Percentiles rank a stretch among this genome's conserved stretches.
Evolutionary conservation across 2,329 filamentous ascomycete species (phyloP).

Genomic region (Fusarium drepaniforme): DNA sequence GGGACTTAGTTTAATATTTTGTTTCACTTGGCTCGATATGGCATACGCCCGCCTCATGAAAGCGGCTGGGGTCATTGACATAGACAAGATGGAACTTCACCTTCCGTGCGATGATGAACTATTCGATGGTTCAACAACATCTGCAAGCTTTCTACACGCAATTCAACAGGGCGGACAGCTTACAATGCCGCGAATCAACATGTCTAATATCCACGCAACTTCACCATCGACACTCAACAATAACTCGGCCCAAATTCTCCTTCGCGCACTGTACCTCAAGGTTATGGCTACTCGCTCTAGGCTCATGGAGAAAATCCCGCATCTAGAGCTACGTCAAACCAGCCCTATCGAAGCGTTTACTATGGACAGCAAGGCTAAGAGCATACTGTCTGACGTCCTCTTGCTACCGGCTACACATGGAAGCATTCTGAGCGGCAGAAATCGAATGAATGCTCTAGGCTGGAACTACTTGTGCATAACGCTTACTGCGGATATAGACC

Average conservation of each 20-base stretch:
- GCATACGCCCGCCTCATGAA: slow-evolving; percentile 17
- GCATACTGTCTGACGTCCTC: slow-evolving; percentile 3
- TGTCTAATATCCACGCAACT: not conserved
- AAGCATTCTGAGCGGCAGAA: not conserved
- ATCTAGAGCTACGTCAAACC: no score
- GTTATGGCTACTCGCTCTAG: slow-evolving; percentile 2
- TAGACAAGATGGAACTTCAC: slow-evolving; percentile 16
- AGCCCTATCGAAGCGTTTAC: not conserved
- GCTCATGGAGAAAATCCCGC: not conserved
- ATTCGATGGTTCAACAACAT: slow-evolving; percentile 9
- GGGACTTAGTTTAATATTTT: not conserved
- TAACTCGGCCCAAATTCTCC: slow-evolving; percentile 14
- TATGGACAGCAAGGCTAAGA: not conserved
- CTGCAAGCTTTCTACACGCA: not conserved
- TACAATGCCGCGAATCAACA: slow-evolving; percentile 9
- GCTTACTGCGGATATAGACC: slow-evolving; percentile 12
- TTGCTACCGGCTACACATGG: not conserved
- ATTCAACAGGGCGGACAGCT: not conserved
- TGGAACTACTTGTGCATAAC: slow-evolving; percentile 23
- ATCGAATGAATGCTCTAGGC: slow-evolving; percentile 14
- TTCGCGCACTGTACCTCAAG: slow-evolving; percentile 16
- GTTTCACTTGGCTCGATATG: slow-evolving; percentile 17
- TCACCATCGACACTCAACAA: slow-evolving; percentile 3
- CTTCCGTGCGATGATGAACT: slow-evolving; percentile 20
- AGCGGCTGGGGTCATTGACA: slow-evolving; percentile 10